These are phyloP conservation scores for Neltuma alba DNA, from an alignment of 306 rosid genomes.

Conservation along the genomic window DNA sequence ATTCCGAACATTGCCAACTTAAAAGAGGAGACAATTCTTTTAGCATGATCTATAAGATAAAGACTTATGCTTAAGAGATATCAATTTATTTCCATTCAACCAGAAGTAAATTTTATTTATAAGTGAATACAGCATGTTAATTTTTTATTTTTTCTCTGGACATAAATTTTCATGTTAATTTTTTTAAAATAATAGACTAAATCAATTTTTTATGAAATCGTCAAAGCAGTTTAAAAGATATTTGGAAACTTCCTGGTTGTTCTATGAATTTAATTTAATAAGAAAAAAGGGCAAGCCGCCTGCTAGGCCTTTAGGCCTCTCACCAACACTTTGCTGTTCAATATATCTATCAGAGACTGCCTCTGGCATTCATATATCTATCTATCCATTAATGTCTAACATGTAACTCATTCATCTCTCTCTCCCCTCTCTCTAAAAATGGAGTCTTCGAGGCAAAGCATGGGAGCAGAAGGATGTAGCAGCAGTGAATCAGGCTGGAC, in stretches of 20 bases:
- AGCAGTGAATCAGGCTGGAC: slow-evolving; percentile 78
- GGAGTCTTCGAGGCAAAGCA: neutral
- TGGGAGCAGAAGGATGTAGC: slow-evolving; percentile 42
- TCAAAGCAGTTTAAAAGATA: no score
- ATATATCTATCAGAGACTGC: neutral
- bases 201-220: no score
- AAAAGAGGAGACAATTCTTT: no score
- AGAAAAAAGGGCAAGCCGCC: neutral
- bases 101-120: no score
- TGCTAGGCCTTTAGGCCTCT: neutral
- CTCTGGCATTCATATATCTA: neutral
- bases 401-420: neutral
- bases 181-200: no score
- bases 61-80: no score
- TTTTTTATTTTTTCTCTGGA: no score
- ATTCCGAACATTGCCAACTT: no score
- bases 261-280: neutral
- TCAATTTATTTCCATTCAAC: no score
- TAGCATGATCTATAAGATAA: no score
- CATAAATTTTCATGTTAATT: no score
- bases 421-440: neutral
- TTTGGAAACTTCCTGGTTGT: slow-evolving; percentile 5
- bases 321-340: neutral
- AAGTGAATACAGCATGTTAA: no score
- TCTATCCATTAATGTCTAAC: neutral